Evolutionary conservation across 768 basidiomycete genomes (phyloP).

Genomic region (Hygrocybe punicea): DNA sequence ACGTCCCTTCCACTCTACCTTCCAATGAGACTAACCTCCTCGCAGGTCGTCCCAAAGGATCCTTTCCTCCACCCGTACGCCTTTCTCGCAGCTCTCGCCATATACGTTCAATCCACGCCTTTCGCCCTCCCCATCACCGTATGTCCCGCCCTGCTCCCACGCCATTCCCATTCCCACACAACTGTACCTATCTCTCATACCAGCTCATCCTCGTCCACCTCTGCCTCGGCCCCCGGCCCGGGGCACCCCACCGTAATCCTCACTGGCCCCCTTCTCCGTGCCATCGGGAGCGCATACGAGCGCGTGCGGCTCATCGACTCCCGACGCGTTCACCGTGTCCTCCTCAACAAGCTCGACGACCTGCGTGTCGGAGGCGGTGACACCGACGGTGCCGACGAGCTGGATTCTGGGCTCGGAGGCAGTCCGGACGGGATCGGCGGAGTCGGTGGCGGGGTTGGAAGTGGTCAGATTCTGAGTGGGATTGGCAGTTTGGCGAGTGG

Average conservation of each 20-base stretch:
- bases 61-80: constrained; percentile 69
- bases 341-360: constrained; percentile 60
- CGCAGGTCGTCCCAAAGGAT: constrained; percentile 57
- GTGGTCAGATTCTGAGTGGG: constrained; percentile 40
- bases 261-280: constrained; percentile 45
- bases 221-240: constrained; percentile 3
- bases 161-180: constrained; percentile 15
- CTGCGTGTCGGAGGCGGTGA: constrained; percentile 32
- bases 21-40: neutral
- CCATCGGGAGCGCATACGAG: constrained; percentile 49
- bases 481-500: constrained; percentile 39
- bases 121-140: constrained; percentile 14
- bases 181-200: neutral
- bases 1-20: constrained; percentile 5
- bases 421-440: neutral
- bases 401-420: neutral
- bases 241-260: constrained; percentile 28
- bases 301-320: constrained; percentile 47
- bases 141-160: constrained; percentile 1
- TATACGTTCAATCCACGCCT: constrained; percentile 32
- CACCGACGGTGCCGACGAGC: constrained; percentile 24
- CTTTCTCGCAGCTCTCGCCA: constrained; percentile 50
- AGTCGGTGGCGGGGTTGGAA: constrained; percentile 5
- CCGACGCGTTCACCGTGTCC: constrained; percentile 59
- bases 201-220: neutral